These are phyloP conservation scores for Sugiyamaella boreocaroliniensis DNA, from an alignment of 805 yeast genomes.

Conservation along the genomic window DNA sequence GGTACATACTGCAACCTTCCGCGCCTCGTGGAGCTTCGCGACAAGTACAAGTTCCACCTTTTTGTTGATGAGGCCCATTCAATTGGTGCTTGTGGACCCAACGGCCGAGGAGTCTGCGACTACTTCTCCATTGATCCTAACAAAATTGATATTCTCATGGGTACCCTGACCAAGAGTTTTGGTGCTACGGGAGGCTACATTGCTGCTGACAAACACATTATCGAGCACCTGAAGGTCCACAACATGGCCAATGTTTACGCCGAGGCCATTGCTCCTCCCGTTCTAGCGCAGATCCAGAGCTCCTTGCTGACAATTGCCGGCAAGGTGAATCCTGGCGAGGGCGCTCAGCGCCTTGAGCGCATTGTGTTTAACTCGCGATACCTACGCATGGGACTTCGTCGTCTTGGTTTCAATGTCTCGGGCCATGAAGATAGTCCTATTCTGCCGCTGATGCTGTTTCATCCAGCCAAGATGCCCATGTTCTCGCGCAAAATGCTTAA, in stretches of 20 bases:
- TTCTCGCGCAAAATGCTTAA: constrained; percentile 75
- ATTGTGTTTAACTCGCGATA: constrained; percentile 95
- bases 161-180: constrained; percentile 93
- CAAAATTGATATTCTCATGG: constrained; percentile 86
- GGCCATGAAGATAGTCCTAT: constrained; percentile 98
- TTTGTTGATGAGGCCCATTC: constrained; percentile 98
- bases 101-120: constrained; percentile 93
- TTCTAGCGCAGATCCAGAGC: constrained; percentile 77
- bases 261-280: constrained; percentile 88
- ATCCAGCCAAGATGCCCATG: constrained; percentile 93
- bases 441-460: constrained; percentile 76
- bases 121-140: constrained; percentile 74
- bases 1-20: constrained; percentile 87
- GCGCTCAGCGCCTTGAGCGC: constrained; percentile 81
- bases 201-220: constrained; percentile 63
- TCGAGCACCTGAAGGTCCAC: constrained; percentile 67
- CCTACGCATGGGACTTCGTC: constrained; percentile 80
- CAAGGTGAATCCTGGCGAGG: constrained; percentile 85
- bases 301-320: constrained; percentile 77
- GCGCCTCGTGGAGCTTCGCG: constrained; percentile 58
- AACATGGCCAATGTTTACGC: constrained; percentile 70
- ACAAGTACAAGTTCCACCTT: constrained; percentile 80
- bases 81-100: constrained; percentile 95
- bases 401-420: constrained; percentile 86
- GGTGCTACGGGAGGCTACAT: constrained; percentile 99